Conservation (phyloP, 2,329 filamentous ascomycete genomes). For the Monosporascus sp. region DNA sequence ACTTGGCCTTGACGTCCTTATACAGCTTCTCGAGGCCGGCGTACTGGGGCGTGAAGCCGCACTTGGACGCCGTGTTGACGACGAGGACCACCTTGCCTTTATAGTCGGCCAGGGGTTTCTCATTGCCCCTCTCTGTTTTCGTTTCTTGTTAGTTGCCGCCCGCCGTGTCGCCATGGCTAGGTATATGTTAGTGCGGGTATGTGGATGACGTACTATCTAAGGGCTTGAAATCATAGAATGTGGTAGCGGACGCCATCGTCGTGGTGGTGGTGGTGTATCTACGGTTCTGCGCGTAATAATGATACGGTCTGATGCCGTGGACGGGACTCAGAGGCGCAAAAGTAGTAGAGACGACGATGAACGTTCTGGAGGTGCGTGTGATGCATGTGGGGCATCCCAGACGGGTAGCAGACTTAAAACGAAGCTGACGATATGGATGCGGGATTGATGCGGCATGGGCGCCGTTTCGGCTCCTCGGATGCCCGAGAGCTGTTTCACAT, state of each 20-base stretch:
- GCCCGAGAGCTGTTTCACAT: background rate
- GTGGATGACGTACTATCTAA: slow-evolving; percentile 61
- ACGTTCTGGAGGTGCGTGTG: background rate
- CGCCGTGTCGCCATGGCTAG: no score
- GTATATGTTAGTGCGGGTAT: background rate
- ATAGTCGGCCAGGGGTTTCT: slow-evolving; percentile 65
- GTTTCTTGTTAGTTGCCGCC: background rate
- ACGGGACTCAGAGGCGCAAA: background rate
- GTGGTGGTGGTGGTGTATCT: slow-evolving; percentile 20
- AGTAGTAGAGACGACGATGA: background rate
- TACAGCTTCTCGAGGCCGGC: slow-evolving; percentile 86
- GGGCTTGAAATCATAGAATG: slow-evolving; percentile 80
- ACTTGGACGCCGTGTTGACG: slow-evolving; percentile 98
- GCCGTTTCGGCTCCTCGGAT: background rate
- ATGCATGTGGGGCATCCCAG: background rate
- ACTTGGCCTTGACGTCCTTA: slow-evolving; percentile 63
- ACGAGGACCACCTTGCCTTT: slow-evolving; percentile 91
- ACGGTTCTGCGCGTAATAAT: background rate
- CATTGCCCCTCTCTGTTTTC: slow-evolving; percentile 62
- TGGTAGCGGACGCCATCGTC: slow-evolving; percentile 62
- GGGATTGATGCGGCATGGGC: background rate
- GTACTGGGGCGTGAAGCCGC: slow-evolving; percentile 97
- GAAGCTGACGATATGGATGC: background rate
- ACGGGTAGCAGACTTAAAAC: background rate
- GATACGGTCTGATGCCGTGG: background rate